Percentiles rank a stretch among this genome's conserved stretches.
Conservation (phyloP, 495 filamentous ascomycete genomes). For the Aspergillus conjunctus region DNA sequence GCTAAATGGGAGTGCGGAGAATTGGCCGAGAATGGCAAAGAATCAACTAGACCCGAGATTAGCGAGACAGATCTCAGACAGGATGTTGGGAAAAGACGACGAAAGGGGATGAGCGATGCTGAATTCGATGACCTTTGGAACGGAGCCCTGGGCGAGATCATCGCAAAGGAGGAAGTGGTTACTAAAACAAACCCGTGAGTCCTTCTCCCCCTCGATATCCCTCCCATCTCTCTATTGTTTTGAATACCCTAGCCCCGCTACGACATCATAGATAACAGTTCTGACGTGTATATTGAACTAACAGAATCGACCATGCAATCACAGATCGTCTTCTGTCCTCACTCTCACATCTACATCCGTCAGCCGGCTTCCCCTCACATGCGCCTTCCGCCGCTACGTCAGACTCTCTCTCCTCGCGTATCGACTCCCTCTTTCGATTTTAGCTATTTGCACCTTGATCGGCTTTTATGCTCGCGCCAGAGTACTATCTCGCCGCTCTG, state of each 20-base stretch:
- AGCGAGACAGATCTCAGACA: constrained; percentile 76
- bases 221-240: constrained; percentile 8
- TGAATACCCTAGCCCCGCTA: not conserved
- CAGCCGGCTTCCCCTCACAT: constrained; percentile 83
- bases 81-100: constrained; percentile 68
- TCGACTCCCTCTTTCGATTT: constrained; percentile 86
- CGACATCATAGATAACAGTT: constrained; percentile 41
- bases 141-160: constrained; percentile 82
- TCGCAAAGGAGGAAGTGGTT: constrained; percentile 77
- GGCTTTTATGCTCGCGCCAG: constrained; percentile 59
- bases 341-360: constrained; percentile 74
- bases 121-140: constrained; percentile 95
- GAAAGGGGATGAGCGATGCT: constrained; percentile 74
- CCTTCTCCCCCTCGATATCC: constrained; percentile 17
- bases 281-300: constrained; percentile 63
- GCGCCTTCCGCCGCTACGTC: constrained; percentile 85
- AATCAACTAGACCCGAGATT: constrained; percentile 62
- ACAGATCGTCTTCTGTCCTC: constrained; percentile 63
- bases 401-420: constrained; percentile 90
- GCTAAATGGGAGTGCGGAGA: constrained; percentile 92
- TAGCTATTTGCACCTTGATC: constrained; percentile 55
- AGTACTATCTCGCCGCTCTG: constrained; percentile 58
- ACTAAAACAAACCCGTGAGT: constrained; percentile 77
- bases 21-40: constrained; percentile 61
- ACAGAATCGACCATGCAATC: constrained; percentile 69